Evolutionary conservation across 352 stramenopile species (phyloP).

Genomic region (Aphanomyces stellatus): DNA sequence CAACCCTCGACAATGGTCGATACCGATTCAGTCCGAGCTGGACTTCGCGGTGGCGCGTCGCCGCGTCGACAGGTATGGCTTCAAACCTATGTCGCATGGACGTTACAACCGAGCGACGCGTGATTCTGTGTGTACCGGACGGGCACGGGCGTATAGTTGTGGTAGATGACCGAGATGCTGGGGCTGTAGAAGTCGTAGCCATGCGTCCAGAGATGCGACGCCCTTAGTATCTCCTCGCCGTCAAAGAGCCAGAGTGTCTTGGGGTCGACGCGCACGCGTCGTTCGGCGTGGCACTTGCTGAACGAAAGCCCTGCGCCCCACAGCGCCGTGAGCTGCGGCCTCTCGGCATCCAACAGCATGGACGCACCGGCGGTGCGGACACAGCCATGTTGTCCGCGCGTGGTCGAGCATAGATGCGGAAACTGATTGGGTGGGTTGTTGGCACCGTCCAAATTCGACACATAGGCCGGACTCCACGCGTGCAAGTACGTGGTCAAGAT

Average conservation of each 20-base stretch:
- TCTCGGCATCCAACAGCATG: conserved; percentile 13
- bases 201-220: conserved; percentile 48
- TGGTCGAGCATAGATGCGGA: conserved; percentile 13
- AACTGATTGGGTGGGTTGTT: neutral
- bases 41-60: too few species aligned
- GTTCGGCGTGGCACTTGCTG: conserved; percentile 74
- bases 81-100: too few species aligned
- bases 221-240: conserved; percentile 73
- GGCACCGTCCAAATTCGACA: neutral
- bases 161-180: conserved; percentile 50
- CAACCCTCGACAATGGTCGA: neutral
- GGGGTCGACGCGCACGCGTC: conserved; percentile 72
- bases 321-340: conserved; percentile 75
- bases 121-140: too few species aligned
- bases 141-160: conserved; percentile 28
- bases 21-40: too few species aligned
- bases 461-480: neutral
- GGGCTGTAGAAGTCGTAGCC: conserved; percentile 87
- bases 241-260: conserved; percentile 73
- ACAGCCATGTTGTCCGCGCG: neutral
- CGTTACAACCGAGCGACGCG: too few species aligned
- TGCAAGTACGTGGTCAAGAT: conserved; percentile 71
- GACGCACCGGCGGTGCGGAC: neutral
- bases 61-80: too few species aligned
- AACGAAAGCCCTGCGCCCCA: conserved; percentile 79